These are phyloP conservation scores for Phialophora chinensis DNA, from an alignment of 2,329 filamentous ascomycete genomes.

Conservation along the genomic window DNA sequence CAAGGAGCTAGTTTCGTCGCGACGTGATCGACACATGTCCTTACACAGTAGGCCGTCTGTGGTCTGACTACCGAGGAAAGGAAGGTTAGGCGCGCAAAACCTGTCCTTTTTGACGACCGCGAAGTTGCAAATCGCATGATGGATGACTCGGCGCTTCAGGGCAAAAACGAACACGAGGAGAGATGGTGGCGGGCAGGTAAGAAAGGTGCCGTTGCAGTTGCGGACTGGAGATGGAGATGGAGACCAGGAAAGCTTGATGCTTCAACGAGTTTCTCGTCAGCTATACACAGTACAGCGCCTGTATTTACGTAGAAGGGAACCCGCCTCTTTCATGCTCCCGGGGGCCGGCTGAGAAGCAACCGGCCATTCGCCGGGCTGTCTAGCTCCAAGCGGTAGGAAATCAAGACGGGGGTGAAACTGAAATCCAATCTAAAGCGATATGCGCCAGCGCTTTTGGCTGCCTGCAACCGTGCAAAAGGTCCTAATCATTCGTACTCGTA, in stretches of 20 bases:
- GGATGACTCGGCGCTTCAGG: not conserved
- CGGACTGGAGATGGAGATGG: not conserved
- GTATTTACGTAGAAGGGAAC: not conserved
- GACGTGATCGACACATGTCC: not conserved
- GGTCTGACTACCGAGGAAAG: not conserved
- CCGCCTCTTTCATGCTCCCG: not conserved
- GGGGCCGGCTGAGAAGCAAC: not conserved
- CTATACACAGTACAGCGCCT: not conserved
- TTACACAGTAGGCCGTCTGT: not conserved
- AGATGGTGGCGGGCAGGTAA: not conserved
- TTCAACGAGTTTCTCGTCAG: not conserved
- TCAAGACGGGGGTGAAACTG: not conserved
- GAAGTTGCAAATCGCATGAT: not conserved
- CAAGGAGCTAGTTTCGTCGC: not conserved
- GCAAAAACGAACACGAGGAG: not conserved
- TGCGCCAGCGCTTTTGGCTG: slow-evolving; percentile 13
- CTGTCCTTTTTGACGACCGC: not conserved
- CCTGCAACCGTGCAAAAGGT: slow-evolving; percentile 14
- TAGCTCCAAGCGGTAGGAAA: not conserved
- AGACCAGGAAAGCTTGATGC: not conserved
- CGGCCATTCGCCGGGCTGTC: not conserved
- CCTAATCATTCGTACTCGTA: not conserved
- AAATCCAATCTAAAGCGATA: not conserved
- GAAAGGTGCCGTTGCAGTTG: not conserved
- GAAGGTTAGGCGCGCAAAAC: too few species aligned